Evolutionary conservation across 768 basidiomycete species (phyloP), one percentile per base, ranked within the genome.

Genomic region (Boletus reticuloceps): DNA sequence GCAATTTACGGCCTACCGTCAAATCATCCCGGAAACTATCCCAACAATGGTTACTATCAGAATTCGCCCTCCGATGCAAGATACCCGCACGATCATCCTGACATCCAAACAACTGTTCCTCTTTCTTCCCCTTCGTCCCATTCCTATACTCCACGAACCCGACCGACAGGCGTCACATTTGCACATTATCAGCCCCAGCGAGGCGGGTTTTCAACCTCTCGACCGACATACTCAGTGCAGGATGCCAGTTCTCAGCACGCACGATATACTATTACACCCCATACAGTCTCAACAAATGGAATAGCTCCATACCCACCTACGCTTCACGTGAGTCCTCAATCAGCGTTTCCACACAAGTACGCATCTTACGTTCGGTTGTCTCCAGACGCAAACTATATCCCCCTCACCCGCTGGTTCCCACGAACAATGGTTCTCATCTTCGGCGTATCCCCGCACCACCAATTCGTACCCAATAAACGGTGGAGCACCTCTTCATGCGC

Each of bases 141-240:
- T 19, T 44, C 63, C n/a, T 57, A 58, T 22, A 22, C 55, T 41
- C 41, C 69, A 40, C 61, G 64, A 25, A 42, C 64, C 7, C 68
- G 59, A 34, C 42, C 69, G 9, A 16, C 64, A 39, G 58, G 64
- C 14, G 65, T 74, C 47, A 73, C 72, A 11, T 73, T 73, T 56
- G 71, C 72, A 29, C 72, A 73, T 44, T 73, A 73, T 60, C 73
- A 73, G 20, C 72, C 72, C 12, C 69, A 72, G 38, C 73, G 68
- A 56, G 71, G 70, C 17, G 74, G 69, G 10, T 73, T 73, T 38
- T 67, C 72, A 12, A 71, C 71, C 29, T 64, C 70, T 47, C 61
- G 63, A 25, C 72, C 72, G 20, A 67, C 72, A 3, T 64, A 68
- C 50, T 51, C 63, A 1, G 48, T 63, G 31, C 61, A 65, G 42